Evolutionary conservation across 208 protist genomes (phyloP).

Genomic region (Porcisia deanei): DNA sequence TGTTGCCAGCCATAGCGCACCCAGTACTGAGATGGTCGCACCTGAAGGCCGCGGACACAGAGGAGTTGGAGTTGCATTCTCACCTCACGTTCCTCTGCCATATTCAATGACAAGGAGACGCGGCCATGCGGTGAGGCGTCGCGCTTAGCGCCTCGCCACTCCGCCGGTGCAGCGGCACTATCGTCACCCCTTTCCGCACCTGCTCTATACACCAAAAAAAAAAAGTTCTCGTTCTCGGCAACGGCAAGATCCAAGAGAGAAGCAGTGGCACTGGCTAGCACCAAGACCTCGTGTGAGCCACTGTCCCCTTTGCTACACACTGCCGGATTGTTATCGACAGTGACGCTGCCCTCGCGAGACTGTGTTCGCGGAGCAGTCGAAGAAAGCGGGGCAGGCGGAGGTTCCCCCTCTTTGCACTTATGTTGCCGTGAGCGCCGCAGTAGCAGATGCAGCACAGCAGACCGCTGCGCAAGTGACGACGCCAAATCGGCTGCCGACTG

Average conservation of each 20-base stretch:
- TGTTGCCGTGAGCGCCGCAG: conserved; percentile 1
- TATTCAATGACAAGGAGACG: conserved; percentile 17
- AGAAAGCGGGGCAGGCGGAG: not conserved
- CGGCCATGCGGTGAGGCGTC: not conserved
- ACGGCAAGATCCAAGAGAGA: conserved; percentile 33
- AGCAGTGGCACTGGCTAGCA: conserved; percentile 35
- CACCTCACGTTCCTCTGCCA: conserved; percentile 31
- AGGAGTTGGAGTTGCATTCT: conserved; percentile 11
- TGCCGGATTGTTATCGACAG: not conserved
- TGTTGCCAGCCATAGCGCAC: conserved; percentile 21
- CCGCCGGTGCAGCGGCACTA: not conserved
- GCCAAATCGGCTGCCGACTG: conserved; percentile 2
- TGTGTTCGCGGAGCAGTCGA: not conserved
- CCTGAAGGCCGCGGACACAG: conserved; percentile 3
- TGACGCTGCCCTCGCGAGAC: not conserved
- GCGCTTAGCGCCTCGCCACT: not conserved
- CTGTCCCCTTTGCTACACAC: not conserved
- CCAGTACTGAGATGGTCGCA: conserved; percentile 1
- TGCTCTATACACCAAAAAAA: conserved; percentile 19
- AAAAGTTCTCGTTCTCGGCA: conserved; percentile 20
- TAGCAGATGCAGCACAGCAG: conserved; percentile 30
- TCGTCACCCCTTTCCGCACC: not conserved
- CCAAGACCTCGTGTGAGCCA: conserved; percentile 9
- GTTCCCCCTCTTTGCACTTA: not conserved
- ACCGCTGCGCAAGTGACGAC: conserved; percentile 16